Evolutionary conservation across 169 alveolate species (phyloP).

Genomic region (Pseudocohnilembus persalinus): DNA sequence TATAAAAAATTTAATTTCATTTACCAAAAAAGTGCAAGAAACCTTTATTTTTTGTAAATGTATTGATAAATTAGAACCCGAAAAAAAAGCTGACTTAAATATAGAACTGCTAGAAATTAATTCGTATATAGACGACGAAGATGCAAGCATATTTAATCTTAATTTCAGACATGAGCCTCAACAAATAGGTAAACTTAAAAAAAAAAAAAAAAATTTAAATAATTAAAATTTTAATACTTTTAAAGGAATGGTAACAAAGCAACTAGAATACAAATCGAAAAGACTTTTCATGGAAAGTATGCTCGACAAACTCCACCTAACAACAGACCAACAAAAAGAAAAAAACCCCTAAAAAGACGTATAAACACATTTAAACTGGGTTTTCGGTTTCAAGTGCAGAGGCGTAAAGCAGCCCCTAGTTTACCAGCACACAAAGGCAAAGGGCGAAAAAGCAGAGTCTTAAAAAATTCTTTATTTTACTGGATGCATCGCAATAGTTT

Average conservation of each 20-base stretch:
- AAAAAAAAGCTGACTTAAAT: background rate
- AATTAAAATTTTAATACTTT: no score
- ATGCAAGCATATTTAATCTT: background rate
- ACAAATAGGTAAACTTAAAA: background rate
- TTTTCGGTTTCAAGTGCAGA: slow-evolving; percentile 79
- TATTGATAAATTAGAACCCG: slow-evolving; percentile 13
- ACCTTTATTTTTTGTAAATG: background rate
- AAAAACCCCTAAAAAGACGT: slow-evolving; percentile 33
- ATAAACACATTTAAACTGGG: slow-evolving; percentile 68
- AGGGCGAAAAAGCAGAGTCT: background rate
- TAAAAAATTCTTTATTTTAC: slow-evolving; percentile 73
- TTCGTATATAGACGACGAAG: background rate
- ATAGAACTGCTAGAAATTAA: background rate
- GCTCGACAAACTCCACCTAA: background rate
- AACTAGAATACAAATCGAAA: background rate
- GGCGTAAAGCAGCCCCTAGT: slow-evolving; percentile 69
- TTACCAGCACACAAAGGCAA: background rate
- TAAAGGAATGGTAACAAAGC: background rate
- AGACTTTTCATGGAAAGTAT: background rate
- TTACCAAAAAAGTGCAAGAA: slow-evolving; percentile 11
- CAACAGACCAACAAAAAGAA: background rate
- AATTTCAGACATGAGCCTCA: background rate
- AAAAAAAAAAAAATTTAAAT: no score
- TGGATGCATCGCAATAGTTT: slow-evolving; percentile 70
- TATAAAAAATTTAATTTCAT: background rate